Evolutionary conservation across 768 basidiomycete genomes (phyloP), one percentile per base, ranked within the genome.

Genomic region (Gloeophyllum trabeum): DNA sequence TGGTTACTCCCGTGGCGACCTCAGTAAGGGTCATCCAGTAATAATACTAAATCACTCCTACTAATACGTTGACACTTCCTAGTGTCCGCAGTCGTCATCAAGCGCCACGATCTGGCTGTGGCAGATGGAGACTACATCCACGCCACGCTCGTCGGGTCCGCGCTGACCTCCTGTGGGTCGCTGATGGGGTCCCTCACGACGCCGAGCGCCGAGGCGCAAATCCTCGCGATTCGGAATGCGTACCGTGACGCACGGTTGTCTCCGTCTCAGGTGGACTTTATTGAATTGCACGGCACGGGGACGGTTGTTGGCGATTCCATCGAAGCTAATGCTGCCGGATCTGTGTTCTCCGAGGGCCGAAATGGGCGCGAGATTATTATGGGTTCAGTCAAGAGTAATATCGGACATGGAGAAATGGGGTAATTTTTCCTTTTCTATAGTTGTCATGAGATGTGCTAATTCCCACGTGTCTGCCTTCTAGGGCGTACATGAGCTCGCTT

Each of bases 301-400:
- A 54, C 55, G 18, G 36, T 46, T 12, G 54, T 48, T 19, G 55
- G 54, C 16, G 55, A 56, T 42, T 44, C 54, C 10, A 47, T 49
- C 1, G 54, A 56, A 41, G 51, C 49, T 5, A 51, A 54, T 39
- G 47, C 39, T 32, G 54, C 49, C n/a, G 54, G 51, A 5, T 34
- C 30, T 4, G 24, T 59, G 5, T 63, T 64, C 32, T 49, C 56
- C 21, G 39, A 54, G 24, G 48, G 45, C 42, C 19, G 56, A 56
- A 7, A 42, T 12, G 35, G 19, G 3, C 19, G 35, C 4, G 59
- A 61, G 5, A 48, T 65, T 6, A 28, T 63, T 4, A 55, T 68
- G 14, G 68, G 68, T 5, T 66, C 64, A 40, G 61, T 69, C 3
- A 70, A 69, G 47, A 63, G 64, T 36, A 69, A 70, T 43, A 58